Evolutionary conservation across 768 basidiomycete species (phyloP).

Genomic region (Boletus speciosus): DNA sequence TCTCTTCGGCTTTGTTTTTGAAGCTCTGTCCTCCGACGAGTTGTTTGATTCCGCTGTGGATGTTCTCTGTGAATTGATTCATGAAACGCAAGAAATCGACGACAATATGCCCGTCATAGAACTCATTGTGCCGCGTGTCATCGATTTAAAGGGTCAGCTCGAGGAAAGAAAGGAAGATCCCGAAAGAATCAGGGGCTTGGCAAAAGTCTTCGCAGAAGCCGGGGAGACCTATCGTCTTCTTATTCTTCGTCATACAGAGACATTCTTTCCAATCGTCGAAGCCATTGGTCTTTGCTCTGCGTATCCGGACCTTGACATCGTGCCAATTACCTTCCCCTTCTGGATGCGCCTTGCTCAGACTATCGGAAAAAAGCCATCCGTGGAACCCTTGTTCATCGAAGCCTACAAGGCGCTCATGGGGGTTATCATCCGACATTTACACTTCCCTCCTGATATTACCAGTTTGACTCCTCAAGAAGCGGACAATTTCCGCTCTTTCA

Average conservation of each 20-base stretch:
- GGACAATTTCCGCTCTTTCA: conserved; percentile 91
- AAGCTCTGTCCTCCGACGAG: conserved; percentile 75
- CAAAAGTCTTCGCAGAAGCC: conserved; percentile 93
- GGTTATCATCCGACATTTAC: conserved; percentile 85
- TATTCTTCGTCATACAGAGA: conserved; percentile 83
- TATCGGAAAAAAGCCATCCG: conserved; percentile 70
- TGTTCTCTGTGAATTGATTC: conserved; percentile 89
- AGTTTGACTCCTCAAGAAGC: conserved; percentile 76
- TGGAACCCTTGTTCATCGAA: conserved; percentile 73
- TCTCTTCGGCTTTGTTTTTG: conserved; percentile 78
- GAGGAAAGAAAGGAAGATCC: conserved; percentile 65
- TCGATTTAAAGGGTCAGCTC: conserved; percentile 65
- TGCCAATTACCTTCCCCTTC: conserved; percentile 96
- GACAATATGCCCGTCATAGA: conserved; percentile 90
- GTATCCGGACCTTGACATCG: conserved; percentile 91
- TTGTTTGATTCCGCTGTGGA: conserved; percentile 95
- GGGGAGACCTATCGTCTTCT: conserved; percentile 93
- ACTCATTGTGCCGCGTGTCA: conserved; percentile 81
- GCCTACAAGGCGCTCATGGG: conserved; percentile 82
- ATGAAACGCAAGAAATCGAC: conserved; percentile 96
- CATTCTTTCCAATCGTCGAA: conserved; percentile 93
- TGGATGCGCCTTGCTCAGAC: conserved; percentile 97
- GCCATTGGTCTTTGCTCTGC: conserved; percentile 93
- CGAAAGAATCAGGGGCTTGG: conserved; percentile 85
- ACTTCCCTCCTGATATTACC: conserved; percentile 76